Base-by-base conservation (phyloP, 495 filamentous ascomycete genomes). In the Penicillium tannophilum region DNA sequence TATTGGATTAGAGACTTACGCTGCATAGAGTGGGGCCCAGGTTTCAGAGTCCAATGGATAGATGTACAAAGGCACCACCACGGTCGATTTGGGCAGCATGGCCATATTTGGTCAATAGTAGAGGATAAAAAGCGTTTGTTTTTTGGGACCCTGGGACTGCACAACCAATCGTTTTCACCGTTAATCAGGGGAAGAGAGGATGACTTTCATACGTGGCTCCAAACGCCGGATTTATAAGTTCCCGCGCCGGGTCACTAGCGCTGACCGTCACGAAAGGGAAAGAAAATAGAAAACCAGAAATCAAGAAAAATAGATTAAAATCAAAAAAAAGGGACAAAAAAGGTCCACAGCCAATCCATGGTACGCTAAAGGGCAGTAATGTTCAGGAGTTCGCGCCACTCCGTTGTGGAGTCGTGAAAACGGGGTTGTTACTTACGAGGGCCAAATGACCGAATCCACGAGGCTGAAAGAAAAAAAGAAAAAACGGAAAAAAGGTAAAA, bases 11-110 rank as follows among this genome's bases (percentile, higher is more conserved):
- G 3, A 12, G 33, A 52, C 49, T 52, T 23, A 52, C 49, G 49
- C 49, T 41, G 49, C 35, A 41, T 52, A 52, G 28, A 52, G 49
- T 52, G 49, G 49, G 41, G 31, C n/a, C 49, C 49, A 52, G 5
- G 49, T 52, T 52, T 52, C 49, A 23, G 31, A 28, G 12, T 28
- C 28, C 49, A 52, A 52, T 41, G 49, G 49, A 26, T 52, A 52
- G 35, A 52, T 52, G 19, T 52, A 52, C 49, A 52, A 36, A 3
- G 49, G 49, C n/a, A 52, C 49, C n/a, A 52, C 49, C 17, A 52
- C 49, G 1, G 31, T 52, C 14, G 49, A 52, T 26, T 52, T 36
- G 28, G 49, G 49, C 17, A 47, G 24, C 17, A 12, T 26, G 11
- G 39, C 16, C 39, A 41, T 41, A 41, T 17, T 41, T 2, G 39